A percentile compares a stretch with the other conserved stretches of the same genome.
Conservation (phyloP, 1,139 yeast genomes). For the Blastobotrys illinoisensis region DNA sequence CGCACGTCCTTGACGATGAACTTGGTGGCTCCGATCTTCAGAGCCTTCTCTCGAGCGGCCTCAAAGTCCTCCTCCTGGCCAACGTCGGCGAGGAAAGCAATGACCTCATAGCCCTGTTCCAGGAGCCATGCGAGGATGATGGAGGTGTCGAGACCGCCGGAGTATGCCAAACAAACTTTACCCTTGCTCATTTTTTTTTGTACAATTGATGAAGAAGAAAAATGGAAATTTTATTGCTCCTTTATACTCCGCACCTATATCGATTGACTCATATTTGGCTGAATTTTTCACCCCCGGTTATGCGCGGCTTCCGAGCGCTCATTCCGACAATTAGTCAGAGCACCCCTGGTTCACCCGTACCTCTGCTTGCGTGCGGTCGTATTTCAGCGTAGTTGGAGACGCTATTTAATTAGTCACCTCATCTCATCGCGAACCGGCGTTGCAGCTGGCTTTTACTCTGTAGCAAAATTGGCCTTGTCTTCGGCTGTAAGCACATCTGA, state of each 20-base stretch:
- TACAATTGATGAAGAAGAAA: not conserved
- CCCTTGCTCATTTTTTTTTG: slow-evolving; percentile 72
- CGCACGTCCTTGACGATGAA: slow-evolving; percentile 92
- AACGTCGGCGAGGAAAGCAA: slow-evolving; percentile 95
- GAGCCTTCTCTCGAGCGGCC: slow-evolving; percentile 93
- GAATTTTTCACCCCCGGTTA: not conserved
- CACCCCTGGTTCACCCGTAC: not conserved
- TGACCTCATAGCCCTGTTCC: slow-evolving; percentile 96
- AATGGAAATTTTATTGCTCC: not conserved
- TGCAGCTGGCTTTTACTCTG: too few relatives aligned
- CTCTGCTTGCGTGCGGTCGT: not conserved
- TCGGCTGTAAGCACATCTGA: not conserved
- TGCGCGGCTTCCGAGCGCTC: not conserved
- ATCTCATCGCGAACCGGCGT: not conserved
- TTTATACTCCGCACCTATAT: not conserved
- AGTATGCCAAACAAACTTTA: slow-evolving; percentile 97
- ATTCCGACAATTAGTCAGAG: not conserved
- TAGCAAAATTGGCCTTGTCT: too few relatives aligned
- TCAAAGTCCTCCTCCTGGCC: slow-evolving; percentile 99
- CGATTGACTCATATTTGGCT: slow-evolving; percentile 1
- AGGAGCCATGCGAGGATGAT: slow-evolving; percentile 96
- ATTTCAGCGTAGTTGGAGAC: not conserved
- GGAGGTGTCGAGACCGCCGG: slow-evolving; percentile 98
- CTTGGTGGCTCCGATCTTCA: slow-evolving; percentile 94
- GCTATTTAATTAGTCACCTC: not conserved